Base-by-base conservation (phyloP, 768 basidiomycete species). In the Hirschioporus abietinus region DNA sequence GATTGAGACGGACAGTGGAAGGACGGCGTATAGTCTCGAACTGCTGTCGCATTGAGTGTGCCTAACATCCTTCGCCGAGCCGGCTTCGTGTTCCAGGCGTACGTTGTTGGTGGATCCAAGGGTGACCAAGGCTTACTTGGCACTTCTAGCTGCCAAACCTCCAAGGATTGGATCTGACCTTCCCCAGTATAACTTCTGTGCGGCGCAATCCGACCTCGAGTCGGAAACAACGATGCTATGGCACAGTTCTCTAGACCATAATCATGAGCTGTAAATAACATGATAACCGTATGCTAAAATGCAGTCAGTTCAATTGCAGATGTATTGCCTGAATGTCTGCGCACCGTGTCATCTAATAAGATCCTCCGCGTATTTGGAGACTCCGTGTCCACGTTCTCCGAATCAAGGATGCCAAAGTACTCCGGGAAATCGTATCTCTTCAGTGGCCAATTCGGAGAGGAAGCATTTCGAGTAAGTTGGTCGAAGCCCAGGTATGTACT, bases 51-150 rank as follows among this genome's bases (percentile, higher is more conserved):
- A 63, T 58, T 34, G 18, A 66, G 30, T 24, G 65, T 66, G 1
- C 60, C 65, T 12, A 66, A 1, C 24, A 65, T 7, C 60, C 60
- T 42, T 60, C 25, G 30, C 26, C 60, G 5, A 18, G 23, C 58
- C n/a, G 65, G 65, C 26, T 59, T 52, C 24, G 57, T 66, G 30
- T 64, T 66, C 57, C 60, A 66, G 42, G 42, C 12, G 20, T 52
- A 52, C 20, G 20, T 52, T 10, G 42, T 52, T 12, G 42, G 42
- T 20, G 42, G 42, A 12, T 52, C 42, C 42, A 52, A 52, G 42
- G 42, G 42, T 20, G 42, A 52, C 42, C 42, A 52, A 12, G 42
- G 42, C 20, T 15, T 52, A 15, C 42, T 52, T 10, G 42, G 42
- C 20, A 5, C 15, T 52, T 52, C 42, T 15, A 52, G 42, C 42